Evolutionary conservation across 2,329 filamentous ascomycete species (phyloP).

Genomic region (Coniochaeta pulveracea): DNA sequence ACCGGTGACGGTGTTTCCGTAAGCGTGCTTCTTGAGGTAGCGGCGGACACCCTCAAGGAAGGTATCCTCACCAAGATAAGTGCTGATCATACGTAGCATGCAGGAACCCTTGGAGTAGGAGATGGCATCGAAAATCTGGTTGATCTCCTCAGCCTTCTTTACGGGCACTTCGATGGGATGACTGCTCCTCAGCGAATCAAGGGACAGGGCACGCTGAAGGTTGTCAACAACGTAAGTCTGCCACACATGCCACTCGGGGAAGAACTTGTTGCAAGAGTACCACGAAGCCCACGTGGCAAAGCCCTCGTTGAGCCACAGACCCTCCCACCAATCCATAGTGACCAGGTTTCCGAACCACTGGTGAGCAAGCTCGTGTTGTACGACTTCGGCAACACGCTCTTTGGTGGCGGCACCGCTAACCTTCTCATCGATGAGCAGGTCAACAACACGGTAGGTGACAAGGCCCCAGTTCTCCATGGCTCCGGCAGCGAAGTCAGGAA

Average conservation of each 20-base stretch:
- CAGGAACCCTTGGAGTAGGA: constrained; percentile 96
- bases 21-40: constrained; percentile 95
- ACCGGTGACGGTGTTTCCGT: constrained; percentile 82
- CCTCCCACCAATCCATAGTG: constrained; percentile 93
- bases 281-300: constrained; percentile 45
- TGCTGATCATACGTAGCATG: constrained; percentile 93
- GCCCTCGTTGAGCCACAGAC: constrained; percentile 81
- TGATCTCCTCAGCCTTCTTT: constrained; percentile 90
- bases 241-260: constrained; percentile 98
- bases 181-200: constrained; percentile 87
- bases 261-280: constrained; percentile 92
- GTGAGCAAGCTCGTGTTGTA: constrained; percentile 91
- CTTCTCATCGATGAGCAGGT: constrained; percentile 85
- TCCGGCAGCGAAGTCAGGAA: constrained; percentile 89
- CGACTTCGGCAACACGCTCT: constrained; percentile 87
- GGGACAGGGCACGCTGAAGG: constrained; percentile 72
- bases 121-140: constrained; percentile 96
- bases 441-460: constrained; percentile 88
- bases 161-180: constrained; percentile 96
- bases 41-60: constrained; percentile 87
- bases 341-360: constrained; percentile 91
- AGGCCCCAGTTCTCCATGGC: constrained; percentile 99
- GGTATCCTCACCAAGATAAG: constrained; percentile 80
- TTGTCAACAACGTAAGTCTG: constrained; percentile 90
- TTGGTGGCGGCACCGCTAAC: constrained; percentile 79